Evolutionary conservation across 345 rosid genomes (phyloP).

Genomic region (Clarkia xantiana): DNA sequence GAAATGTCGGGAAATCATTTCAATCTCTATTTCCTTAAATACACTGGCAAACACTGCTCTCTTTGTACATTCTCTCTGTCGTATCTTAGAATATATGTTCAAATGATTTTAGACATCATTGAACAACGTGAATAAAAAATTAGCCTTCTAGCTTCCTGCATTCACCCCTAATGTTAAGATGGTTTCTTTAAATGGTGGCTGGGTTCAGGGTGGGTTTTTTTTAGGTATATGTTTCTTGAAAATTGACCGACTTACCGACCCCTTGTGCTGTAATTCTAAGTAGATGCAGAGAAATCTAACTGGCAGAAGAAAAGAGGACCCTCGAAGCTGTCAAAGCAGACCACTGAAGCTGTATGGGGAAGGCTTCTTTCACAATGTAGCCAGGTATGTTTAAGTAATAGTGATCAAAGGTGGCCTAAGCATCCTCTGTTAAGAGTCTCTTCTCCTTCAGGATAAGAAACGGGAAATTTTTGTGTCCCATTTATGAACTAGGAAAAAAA

Average conservation of each 20-base stretch:
- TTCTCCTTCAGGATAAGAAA: background rate
- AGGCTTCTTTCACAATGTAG: conserved; percentile 79
- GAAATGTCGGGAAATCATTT: background rate
- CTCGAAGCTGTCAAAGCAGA: conserved; percentile 19
- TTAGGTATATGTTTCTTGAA: background rate
- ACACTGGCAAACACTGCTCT: too few species aligned
- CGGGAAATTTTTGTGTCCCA: too few species aligned
- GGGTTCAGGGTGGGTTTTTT: background rate
- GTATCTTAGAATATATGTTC: too few species aligned
- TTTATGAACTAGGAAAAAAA: background rate
- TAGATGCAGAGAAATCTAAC: conserved; percentile 31
- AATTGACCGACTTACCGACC: conserved; percentile 6
- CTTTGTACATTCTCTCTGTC: too few species aligned
- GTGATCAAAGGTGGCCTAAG: too few species aligned
- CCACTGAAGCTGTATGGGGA: conserved; percentile 62
- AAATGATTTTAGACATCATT: too few species aligned
- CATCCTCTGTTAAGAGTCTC: background rate
- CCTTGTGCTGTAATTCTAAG: conserved; percentile 29
- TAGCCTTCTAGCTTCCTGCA: too few species aligned
- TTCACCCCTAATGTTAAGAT: too few species aligned
- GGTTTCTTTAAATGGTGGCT: too few species aligned
- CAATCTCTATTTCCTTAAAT: too few species aligned
- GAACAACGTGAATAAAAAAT: too few species aligned
- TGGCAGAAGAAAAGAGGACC: conserved; percentile 27
- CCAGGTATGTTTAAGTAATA: conserved; percentile 29